Base-by-base conservation (phyloP, 768 basidiomycete species). In the Suillus hirtellus region DNA sequence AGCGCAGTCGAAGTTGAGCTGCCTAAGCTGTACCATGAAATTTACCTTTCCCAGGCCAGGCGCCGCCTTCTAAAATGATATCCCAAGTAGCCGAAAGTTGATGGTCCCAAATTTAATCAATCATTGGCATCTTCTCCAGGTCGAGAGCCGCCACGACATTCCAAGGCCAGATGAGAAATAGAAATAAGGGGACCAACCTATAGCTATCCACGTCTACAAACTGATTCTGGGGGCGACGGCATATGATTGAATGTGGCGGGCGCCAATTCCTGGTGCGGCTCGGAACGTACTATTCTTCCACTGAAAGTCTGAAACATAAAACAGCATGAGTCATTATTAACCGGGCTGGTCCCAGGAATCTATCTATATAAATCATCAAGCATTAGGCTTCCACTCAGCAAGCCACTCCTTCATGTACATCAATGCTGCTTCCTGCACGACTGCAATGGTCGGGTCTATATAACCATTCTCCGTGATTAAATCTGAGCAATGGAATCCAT, bases 401-500 rank as follows among this genome's bases (percentile, higher is more conserved):
- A 90, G 77, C 89, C 89, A 90, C 2, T 60, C 71, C 65, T 81
- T 80, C 72, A 90, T 86, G 37, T 81, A 78, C 24, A 75, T 70
- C 19, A 90, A 75, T 0, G 76, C 87, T 40, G 84, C 73, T 43
- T 72, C 67, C 69, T 90, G 89, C 15, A 90, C 87, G 0, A 78
- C 75, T 6, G 71, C 69, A 47, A 90, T 76, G 1, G 84, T 84
- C 19, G 79, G 65, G 66, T 90, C 88, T 9, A 78, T 78, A 5
- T 66, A 27, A 1, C 80, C 85, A 47, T 77, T 76, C 24, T 66
- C 49, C 1, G 76, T 73, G 61, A 75, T 56, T 56, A 91, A 68
- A 67, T 91, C 89, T n/a, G 89, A 87, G 70, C 82, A 82, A 67
- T 91, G 89, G 80, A 87, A 91, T 0, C 86, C 89, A 65, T 87